Conservation (phyloP, 129 eudicot genomes). For the Kitagawia praeruptora region DNA sequence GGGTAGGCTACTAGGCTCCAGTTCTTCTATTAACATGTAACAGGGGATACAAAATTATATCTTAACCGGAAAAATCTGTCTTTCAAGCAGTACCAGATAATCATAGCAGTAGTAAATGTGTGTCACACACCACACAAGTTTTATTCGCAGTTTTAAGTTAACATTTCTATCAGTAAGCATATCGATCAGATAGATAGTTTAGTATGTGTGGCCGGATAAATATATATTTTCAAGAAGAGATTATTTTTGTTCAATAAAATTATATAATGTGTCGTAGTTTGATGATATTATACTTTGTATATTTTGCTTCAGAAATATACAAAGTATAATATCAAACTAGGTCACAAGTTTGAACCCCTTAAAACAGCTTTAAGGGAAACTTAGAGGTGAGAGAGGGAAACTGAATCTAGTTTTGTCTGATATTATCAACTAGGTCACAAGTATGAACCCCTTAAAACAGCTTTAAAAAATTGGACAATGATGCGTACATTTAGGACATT, state of each 20-base stretch:
- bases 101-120: background rate
- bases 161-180: background rate
- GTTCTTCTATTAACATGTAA: too few species aligned
- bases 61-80: too few species aligned
- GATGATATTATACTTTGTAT: background rate
- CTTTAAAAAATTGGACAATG: too few species aligned
- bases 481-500: too few species aligned
- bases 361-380: too few species aligned
- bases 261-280: background rate
- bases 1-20: background rate
- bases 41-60: too few species aligned
- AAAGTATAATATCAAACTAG: too few species aligned
- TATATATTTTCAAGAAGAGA: too few species aligned
- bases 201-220: background rate
- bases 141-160: background rate
- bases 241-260: background rate
- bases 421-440: too few species aligned
- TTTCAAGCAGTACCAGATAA: background rate
- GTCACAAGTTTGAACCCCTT: too few species aligned
- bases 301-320: background rate
- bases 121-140: background rate
- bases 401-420: background rate
- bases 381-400: background rate
- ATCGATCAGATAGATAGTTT: background rate
- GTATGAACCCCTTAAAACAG: background rate